Evolutionary conservation across 352 stramenopile genomes (phyloP).

Genomic region (Phytophthora lateralis): DNA sequence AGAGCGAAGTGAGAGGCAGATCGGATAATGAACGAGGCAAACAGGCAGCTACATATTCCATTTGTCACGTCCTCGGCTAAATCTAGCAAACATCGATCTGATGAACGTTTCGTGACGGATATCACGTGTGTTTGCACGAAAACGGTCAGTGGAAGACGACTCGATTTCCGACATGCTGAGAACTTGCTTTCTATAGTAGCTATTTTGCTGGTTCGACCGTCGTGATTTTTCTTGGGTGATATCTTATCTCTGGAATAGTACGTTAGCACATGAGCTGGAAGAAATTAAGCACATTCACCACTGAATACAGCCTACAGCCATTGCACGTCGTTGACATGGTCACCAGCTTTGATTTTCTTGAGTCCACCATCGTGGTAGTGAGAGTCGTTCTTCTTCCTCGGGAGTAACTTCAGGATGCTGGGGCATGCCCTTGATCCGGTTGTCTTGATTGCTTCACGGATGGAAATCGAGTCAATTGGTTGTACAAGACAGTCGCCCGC

Average conservation of each 20-base stretch:
- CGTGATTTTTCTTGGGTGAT: too few species aligned
- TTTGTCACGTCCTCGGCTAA: conserved; percentile 20
- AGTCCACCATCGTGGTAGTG: background rate
- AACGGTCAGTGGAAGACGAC: too few species aligned
- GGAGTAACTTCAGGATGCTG: background rate
- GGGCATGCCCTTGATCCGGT: background rate
- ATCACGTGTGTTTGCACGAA: too few species aligned
- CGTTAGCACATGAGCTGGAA: too few species aligned
- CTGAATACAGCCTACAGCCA: background rate
- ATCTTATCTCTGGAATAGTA: too few species aligned
- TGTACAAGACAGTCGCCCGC: background rate
- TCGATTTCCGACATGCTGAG: too few species aligned
- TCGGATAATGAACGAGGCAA: conserved; percentile 25
- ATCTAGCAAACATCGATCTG: conserved; percentile 17
- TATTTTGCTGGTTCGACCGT: too few species aligned
- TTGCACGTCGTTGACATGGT: background rate
- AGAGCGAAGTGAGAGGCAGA: background rate
- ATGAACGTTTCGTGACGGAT: conserved; percentile 16
- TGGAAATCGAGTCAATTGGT: background rate
- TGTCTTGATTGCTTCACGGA: background rate
- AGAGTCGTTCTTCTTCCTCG: background rate
- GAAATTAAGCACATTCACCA: background rate
- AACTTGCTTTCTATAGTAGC: too few species aligned
- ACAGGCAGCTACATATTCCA: conserved; percentile 13
- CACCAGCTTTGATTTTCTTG: background rate